phyloP scores from a whole-genome alignment of 2,329 filamentous ascomycete genomes.

The Talaromyces sp. region DNA sequence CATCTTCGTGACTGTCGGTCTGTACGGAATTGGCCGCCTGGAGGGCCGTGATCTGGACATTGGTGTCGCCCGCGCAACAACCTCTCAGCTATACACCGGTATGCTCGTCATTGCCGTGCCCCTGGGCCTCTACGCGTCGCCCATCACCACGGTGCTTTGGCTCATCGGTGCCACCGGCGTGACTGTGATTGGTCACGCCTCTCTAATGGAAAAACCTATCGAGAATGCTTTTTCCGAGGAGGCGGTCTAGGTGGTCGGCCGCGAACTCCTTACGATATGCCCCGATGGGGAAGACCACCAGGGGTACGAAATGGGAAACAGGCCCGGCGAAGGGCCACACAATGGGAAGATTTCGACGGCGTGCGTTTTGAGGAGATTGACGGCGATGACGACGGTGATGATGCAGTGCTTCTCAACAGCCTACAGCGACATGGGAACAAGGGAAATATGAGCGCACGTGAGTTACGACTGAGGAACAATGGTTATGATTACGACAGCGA shows the following conservation, averaged over 20 bases:
- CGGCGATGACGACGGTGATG: conserved; percentile 40
- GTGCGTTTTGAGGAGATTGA: conserved; percentile 35
- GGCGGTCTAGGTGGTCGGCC: conserved; percentile 99
- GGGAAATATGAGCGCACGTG: conserved; percentile 18
- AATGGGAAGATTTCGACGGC: conserved; percentile 44
- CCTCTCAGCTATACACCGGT: conserved; percentile 89
- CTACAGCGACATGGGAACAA: conserved; percentile 30
- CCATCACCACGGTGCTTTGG: conserved; percentile 83
- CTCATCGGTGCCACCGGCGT: conserved; percentile 92
- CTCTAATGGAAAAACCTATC: conserved; percentile 96
- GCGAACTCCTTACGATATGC: conserved; percentile 90
- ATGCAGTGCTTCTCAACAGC: conserved; percentile 19
- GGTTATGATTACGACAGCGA: conserved; percentile 41
- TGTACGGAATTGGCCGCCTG: conserved; percentile 88
- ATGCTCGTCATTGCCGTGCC: conserved; percentile 79
- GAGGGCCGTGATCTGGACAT: conserved; percentile 83
- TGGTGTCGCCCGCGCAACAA: conserved; percentile 73
- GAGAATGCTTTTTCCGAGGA: conserved; percentile 99
- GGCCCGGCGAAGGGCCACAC: conserved; percentile 48
- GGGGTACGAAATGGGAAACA: conserved; percentile 68
- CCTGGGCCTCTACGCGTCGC: conserved; percentile 76
- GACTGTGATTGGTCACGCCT: conserved; percentile 88
- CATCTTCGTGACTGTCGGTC: conserved; percentile 73
- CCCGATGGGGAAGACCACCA: conserved; percentile 99
- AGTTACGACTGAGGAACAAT: conserved; percentile 29